Percentiles rank a stretch among this genome's conserved stretches.
Evolutionary conservation across 2,329 filamentous ascomycete species (phyloP).

Genomic region (Calonectria hongkongensis): DNA sequence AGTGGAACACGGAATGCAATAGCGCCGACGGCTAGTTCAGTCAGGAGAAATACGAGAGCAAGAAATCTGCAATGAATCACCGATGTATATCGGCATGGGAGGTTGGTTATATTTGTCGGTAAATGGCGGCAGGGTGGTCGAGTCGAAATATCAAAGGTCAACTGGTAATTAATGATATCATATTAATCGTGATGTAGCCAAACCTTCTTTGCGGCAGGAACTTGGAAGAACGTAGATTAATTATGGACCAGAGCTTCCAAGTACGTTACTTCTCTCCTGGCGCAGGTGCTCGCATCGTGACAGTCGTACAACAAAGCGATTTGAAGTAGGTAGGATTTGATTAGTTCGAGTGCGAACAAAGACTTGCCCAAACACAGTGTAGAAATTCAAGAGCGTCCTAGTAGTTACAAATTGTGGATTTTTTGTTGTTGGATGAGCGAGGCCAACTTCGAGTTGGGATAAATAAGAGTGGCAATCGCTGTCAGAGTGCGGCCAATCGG

Average conservation of each 20-base stretch:
- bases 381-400: background rate
- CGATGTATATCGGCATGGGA: background rate
- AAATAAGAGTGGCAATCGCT: conserved; percentile 32
- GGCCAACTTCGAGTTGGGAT: conserved; percentile 17
- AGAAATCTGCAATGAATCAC: conserved; percentile 37
- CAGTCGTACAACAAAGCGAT: background rate
- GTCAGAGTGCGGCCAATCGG: conserved; percentile 46
- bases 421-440: conserved; percentile 28
- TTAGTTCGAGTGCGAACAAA: background rate
- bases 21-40: background rate
- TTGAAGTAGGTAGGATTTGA: background rate
- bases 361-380: background rate
- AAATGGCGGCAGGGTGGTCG: conserved; percentile 32
- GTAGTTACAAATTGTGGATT: background rate
- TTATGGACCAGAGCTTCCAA: conserved; percentile 1
- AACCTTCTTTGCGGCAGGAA: conserved; percentile 21
- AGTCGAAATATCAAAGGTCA: conserved; percentile 49
- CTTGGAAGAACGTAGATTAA: conserved; percentile 27
- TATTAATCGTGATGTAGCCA: conserved; percentile 48
- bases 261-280: background rate
- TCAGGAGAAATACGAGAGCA: conserved; percentile 30
- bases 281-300: conserved; percentile 34
- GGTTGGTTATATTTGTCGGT: background rate
- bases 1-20: background rate
- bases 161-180: conserved; percentile 41